Base-by-base conservation (phyloP, 2,329 filamentous ascomycete species). In the Penicillium sp. region DNA sequence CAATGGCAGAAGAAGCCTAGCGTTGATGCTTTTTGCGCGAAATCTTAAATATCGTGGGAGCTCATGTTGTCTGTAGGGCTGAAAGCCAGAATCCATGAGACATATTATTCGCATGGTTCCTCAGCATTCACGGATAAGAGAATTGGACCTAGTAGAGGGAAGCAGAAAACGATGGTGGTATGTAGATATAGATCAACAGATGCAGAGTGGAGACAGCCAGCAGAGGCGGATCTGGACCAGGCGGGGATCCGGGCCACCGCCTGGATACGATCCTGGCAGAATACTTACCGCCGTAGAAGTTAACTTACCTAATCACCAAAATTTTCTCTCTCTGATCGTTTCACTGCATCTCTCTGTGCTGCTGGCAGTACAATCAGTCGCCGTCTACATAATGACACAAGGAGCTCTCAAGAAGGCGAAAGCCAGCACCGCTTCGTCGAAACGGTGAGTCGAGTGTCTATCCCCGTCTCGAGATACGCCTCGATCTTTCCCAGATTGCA, bases 361-460 rank as follows among this genome's bases (percentile, higher is more conserved):
- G 56, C 56, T 58, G 56, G 56, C 56, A 58, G 56, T 52, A 52
- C 48, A 31, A 31, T 23, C 1, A 44, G 13, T 8, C 7, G 9
- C 30, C 26, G 45, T 9, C 26, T 19, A 17, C 21, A 44, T 46
- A 46, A 69, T 69, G 68, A 64, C 59, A 11, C 67, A 70, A 62
- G 64, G 66, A 45, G 56, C 74, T 41, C 69, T 84, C 58, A 84
- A 84, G 66, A 83, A 83, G 64, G 63, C 75, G 31, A 58, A 56
- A 15, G 31, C 54, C 52, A 71, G 71, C 8, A 56, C 68, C 17
- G 58, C 57, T 50, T 17, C 60, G 3, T 69, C 68, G 70, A 81
- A 75, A 69, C 72, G 71, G 82, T 82, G 71, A 54, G 72, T 69
- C 41, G 17, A 21, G n/a, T 3, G 23, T 29, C 31, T 19, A 26